These are phyloP conservation scores for Nicotiana knightiana DNA, from an alignment of 257 asterid genomes.

Conservation along the genomic window DNA sequence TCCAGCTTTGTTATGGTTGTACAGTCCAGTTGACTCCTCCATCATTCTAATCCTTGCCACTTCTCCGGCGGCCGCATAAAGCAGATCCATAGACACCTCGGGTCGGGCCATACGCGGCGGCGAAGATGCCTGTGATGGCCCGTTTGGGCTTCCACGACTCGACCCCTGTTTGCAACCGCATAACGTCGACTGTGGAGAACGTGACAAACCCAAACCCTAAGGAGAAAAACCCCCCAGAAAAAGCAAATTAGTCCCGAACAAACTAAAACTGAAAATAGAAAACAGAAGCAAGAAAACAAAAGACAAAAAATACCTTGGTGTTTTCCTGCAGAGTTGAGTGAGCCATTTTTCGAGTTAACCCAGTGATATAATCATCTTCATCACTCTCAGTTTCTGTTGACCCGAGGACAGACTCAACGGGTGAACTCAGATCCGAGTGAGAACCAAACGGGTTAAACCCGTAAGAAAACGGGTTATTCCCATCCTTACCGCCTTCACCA, in stretches of 20 bases:
- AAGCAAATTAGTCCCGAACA: background rate
- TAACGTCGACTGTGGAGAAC: slow-evolving; percentile 79
- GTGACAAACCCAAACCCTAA: slow-evolving; percentile 40
- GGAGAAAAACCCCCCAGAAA: background rate
- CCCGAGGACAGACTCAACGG: slow-evolving; percentile 51
- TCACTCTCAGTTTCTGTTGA: slow-evolving; percentile 65
- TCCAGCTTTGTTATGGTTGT: too few species aligned
- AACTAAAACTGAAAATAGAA: background rate
- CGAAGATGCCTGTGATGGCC: slow-evolving; percentile 36
- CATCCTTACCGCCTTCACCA: background rate
- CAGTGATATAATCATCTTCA: slow-evolving; percentile 56
- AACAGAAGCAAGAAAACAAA: too few species aligned
- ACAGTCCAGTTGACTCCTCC: too few species aligned
- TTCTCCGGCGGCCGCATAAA: slow-evolving; percentile 8
- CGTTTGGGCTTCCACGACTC: slow-evolving; percentile 36
- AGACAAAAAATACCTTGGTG: slow-evolving; percentile 26
- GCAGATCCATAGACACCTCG: slow-evolving; percentile 15
- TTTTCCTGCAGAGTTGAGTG: slow-evolving; percentile 31
- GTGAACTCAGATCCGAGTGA: slow-evolving; percentile 60
- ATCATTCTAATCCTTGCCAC: too few species aligned
- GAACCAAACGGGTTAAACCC: slow-evolving; percentile 19
- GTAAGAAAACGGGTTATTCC: background rate
- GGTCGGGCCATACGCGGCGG: slow-evolving; percentile 25
- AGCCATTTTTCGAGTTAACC: slow-evolving; percentile 35
- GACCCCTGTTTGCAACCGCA: slow-evolving; percentile 40